phyloP scores from a whole-genome alignment of 2,329 filamentous ascomycete genomes.

The Cercospora zeae-maydis region DNA sequence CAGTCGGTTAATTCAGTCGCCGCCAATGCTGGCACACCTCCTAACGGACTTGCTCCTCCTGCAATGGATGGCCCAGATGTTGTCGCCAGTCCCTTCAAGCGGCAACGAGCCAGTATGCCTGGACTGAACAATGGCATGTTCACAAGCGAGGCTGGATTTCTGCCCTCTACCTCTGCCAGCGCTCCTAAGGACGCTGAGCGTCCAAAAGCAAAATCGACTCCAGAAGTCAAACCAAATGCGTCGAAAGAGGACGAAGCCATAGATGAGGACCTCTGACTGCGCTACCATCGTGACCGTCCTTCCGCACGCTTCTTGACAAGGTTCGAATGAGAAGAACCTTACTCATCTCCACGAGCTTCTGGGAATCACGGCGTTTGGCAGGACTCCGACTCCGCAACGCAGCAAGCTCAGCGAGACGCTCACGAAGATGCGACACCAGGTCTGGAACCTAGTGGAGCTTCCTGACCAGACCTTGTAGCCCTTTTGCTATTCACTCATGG shows the following conservation, averaged over 20 bases:
- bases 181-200: constrained; percentile 23
- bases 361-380: background rate
- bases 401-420: background rate
- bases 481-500: background rate
- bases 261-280: constrained; percentile 45
- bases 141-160: constrained; percentile 19
- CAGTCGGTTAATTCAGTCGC: constrained; percentile 31
- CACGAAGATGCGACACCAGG: background rate
- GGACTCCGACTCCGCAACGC: background rate
- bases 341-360: background rate
- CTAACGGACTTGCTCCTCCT: constrained; percentile 26
- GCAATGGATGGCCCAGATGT: constrained; percentile 45
- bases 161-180: constrained; percentile 18
- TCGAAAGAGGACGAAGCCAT: constrained; percentile 37
- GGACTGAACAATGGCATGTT: constrained; percentile 32
- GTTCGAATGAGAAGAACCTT: background rate
- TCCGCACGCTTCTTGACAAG: background rate
- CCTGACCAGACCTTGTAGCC: background rate
- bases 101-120: constrained; percentile 62
- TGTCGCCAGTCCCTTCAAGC: constrained; percentile 71
- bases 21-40: constrained; percentile 35
- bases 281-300: background rate
- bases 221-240: constrained; percentile 24
- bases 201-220: constrained; percentile 33
- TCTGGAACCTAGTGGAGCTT: background rate